These are phyloP conservation scores for Saccharomycopsis sp. DNA, from an alignment of 805 yeast species.

Conservation along the genomic window DNA sequence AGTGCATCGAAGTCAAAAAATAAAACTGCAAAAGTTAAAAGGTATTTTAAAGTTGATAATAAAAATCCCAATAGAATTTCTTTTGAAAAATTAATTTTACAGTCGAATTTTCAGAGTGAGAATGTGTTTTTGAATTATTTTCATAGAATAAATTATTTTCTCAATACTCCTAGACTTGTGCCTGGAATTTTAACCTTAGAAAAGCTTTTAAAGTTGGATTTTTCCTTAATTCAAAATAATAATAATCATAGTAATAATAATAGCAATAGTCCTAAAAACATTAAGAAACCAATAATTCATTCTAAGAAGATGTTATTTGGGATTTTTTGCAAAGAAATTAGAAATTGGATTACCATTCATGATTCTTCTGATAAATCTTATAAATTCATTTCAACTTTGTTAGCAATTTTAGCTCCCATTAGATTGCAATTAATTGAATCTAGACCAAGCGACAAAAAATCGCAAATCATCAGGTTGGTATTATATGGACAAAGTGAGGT, in stretches of 20 bases:
- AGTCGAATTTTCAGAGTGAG: slow-evolving; percentile 12
- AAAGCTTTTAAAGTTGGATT: slow-evolving; percentile 4
- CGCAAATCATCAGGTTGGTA: slow-evolving; percentile 11
- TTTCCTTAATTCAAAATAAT: background rate
- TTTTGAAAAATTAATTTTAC: slow-evolving; percentile 12
- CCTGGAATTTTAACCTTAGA: slow-evolving; percentile 14
- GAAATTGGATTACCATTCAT: slow-evolving; percentile 16
- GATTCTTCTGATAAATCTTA: slow-evolving; percentile 5
- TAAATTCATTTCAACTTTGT: slow-evolving; percentile 10
- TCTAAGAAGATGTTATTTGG: background rate
- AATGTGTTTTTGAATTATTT: slow-evolving; percentile 12
- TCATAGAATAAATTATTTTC: slow-evolving; percentile 13
- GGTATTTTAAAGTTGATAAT: slow-evolving; percentile 15
- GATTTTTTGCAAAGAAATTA: slow-evolving; percentile 15
- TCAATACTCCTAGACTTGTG: slow-evolving; percentile 17
- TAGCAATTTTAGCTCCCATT: slow-evolving; percentile 10
- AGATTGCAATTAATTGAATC: slow-evolving; percentile 6
- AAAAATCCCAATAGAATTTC: slow-evolving; percentile 8
- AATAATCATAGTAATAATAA: background rate
- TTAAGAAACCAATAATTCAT: slow-evolving; percentile 1
- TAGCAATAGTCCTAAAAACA: background rate
- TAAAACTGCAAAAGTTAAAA: background rate
- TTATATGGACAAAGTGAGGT: slow-evolving; percentile 10
- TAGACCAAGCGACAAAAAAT: slow-evolving; percentile 11
- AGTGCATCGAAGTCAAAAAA: background rate